Evolutionary conservation across 2,329 filamentous ascomycete genomes (phyloP), one percentile per base, ranked within the genome.

Genomic region (Bisporella sp.): DNA sequence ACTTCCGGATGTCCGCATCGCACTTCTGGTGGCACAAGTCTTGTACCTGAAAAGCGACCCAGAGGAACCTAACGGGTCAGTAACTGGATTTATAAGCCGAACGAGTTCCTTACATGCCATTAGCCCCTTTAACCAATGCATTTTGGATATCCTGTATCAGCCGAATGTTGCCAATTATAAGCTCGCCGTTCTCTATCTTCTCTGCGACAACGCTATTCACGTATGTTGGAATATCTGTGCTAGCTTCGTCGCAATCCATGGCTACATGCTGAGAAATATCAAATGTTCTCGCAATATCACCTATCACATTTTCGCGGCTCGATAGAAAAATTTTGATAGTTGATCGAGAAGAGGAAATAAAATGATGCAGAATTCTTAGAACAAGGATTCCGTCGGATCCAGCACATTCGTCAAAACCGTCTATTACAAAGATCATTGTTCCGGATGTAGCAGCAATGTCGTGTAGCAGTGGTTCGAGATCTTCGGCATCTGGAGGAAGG

Each of bases 41-140:
- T 8, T 64, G 48, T 5, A 71, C 57, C 50, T 66, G 65, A 35
- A 68, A 67, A 11, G 57, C 59, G 21, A 69, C 67, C 68, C 68
- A 72, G 3, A 71, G 63, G 58, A 71, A 71, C 69, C 69, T 70
- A 42, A 8, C 37, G 30, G 43, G 28, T 51, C 49, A 51, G 49
- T 35, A 45, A 45, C 41, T 35, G 21, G 46, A 48, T 50, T 35
- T 31, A 48, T 48, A 13, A 29, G 48, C 31, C 40, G 8, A 46
- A 21, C 13, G 39, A 35, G 30, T 30, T 13, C 35, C 64, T 48
- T 56, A 70, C 68, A 70, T 70, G 44, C 67, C 67, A 45, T 67
- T 53, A 1, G 68, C 64, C 13, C 60, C 56, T 3, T 59, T 40
- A 29, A 52, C 55, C 4, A 71, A 58, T 4, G 59, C 58, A 4